Percentiles rank a stretch among this genome's conserved stretches.
These are phyloP conservation scores for Colletotrichum higginsianum DNA, from an alignment of 2,329 filamentous ascomycete genomes.

Conservation along the genomic window DNA sequence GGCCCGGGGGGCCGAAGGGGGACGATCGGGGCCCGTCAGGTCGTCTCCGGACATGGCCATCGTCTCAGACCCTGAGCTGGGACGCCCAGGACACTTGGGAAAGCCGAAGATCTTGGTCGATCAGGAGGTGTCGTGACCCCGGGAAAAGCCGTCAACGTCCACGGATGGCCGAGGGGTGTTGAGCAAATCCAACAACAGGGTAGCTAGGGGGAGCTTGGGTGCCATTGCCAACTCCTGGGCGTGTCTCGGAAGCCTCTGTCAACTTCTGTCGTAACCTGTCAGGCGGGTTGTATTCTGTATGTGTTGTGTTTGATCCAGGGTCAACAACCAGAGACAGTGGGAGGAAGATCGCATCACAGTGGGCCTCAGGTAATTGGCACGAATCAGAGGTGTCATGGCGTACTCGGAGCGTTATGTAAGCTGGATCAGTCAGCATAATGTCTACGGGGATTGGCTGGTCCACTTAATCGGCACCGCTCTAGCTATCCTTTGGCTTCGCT, in stretches of 20 bases:
- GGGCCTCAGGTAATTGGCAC: neutral
- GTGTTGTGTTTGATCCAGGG: neutral
- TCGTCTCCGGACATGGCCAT: slow-evolving; percentile 24
- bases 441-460: neutral
- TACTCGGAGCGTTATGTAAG: neutral
- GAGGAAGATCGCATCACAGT: neutral
- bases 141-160: neutral
- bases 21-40: neutral
- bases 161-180: slow-evolving; percentile 4
- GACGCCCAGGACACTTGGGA: slow-evolving; percentile 22
- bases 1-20: slow-evolving; percentile 7
- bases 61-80: slow-evolving; percentile 35
- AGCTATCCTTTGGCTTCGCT: slow-evolving; percentile 23
- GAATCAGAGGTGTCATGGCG: neutral
- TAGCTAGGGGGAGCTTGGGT: slow-evolving; percentile 7
- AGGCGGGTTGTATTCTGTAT: neutral
- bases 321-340: neutral
- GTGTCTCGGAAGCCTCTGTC: slow-evolving; percentile 33
- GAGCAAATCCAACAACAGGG: neutral
- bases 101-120: slow-evolving; percentile 24
- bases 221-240: slow-evolving; percentile 23
- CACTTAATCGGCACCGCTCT: neutral
- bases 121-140: slow-evolving; percentile 20
- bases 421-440: neutral
- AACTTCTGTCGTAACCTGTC: neutral